Conservation (phyloP, 116 monocot genomes). For the Phalaenopsis hybrid region DNA sequence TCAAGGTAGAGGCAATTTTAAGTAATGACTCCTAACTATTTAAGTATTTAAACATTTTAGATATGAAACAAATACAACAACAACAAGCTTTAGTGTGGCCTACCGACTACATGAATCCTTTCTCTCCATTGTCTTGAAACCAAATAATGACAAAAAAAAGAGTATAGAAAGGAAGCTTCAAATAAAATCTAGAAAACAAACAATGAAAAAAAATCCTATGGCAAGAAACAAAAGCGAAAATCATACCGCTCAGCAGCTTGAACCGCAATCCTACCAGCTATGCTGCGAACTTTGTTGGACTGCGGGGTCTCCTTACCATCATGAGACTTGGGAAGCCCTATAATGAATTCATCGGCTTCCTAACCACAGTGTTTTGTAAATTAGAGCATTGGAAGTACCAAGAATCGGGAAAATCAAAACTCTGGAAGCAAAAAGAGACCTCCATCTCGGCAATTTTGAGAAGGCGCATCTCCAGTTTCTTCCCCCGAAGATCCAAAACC, state of each 20-base stretch:
- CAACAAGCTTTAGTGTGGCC: too few relatives aligned
- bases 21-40: too few relatives aligned
- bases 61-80: too few relatives aligned
- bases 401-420: not conserved
- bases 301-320: constrained; percentile 76
- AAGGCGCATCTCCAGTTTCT: constrained; percentile 70
- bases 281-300: constrained; percentile 84
- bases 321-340: constrained; percentile 68
- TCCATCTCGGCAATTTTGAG: constrained; percentile 59
- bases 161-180: not conserved
- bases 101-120: too few relatives aligned
- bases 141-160: not conserved
- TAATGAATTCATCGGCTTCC: constrained; percentile 85
- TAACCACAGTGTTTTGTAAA: constrained; percentile 6
- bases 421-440: constrained; percentile 19
- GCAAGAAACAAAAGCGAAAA: not conserved
- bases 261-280: constrained; percentile 74
- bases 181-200: not conserved
- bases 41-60: too few relatives aligned
- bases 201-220: not conserved
- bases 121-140: too few relatives aligned
- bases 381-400: constrained; percentile 2
- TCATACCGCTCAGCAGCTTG: constrained; percentile 72
- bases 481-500: constrained; percentile 54
- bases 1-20: too few relatives aligned